These are phyloP conservation scores for Erodium maritimum DNA, from an alignment of 345 rosid genomes.

Conservation along the genomic window DNA sequence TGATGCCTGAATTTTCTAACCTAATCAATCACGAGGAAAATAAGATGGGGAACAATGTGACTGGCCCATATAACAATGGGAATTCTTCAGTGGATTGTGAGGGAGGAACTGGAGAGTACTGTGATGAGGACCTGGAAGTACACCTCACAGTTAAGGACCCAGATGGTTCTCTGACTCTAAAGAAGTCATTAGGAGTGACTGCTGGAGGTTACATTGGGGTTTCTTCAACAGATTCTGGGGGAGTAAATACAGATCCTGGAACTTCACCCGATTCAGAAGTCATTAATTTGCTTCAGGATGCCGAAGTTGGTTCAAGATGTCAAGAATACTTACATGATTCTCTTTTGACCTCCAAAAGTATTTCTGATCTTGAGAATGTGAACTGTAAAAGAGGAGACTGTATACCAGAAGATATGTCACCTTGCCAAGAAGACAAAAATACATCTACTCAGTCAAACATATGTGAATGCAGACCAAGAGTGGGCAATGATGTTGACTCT, in stretches of 20 bases:
- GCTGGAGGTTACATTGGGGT: constrained; percentile 19
- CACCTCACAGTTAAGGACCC: constrained; percentile 10
- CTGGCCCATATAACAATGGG: constrained; percentile 17
- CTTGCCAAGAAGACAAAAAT: constrained; percentile 15
- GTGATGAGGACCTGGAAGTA: background rate
- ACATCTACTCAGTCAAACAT: constrained; percentile 35
- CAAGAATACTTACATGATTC: constrained; percentile 26
- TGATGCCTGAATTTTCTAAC: background rate
- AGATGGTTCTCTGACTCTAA: constrained; percentile 18
- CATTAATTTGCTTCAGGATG: constrained; percentile 57
- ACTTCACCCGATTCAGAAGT: constrained; percentile 99
- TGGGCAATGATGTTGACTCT: constrained; percentile 9
- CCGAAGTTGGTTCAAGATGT: constrained; percentile 26
- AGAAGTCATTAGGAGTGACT: constrained; percentile 33
- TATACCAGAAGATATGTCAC: constrained; percentile 20
- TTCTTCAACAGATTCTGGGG: constrained; percentile 24
- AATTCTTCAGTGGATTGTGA: constrained; percentile 18
- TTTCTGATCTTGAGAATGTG: constrained; percentile 18
- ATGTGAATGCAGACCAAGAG: constrained; percentile 18
- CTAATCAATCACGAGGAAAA: constrained; percentile 10
- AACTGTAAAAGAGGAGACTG: constrained; percentile 28
- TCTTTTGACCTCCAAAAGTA: constrained; percentile 27
- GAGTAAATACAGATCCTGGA: constrained; percentile 46
- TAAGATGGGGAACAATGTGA: constrained; percentile 22
- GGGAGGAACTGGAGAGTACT: constrained; percentile 14